Evolutionary conservation across 768 basidiomycete species (phyloP).

Genomic region (Lactifluus volemus): DNA sequence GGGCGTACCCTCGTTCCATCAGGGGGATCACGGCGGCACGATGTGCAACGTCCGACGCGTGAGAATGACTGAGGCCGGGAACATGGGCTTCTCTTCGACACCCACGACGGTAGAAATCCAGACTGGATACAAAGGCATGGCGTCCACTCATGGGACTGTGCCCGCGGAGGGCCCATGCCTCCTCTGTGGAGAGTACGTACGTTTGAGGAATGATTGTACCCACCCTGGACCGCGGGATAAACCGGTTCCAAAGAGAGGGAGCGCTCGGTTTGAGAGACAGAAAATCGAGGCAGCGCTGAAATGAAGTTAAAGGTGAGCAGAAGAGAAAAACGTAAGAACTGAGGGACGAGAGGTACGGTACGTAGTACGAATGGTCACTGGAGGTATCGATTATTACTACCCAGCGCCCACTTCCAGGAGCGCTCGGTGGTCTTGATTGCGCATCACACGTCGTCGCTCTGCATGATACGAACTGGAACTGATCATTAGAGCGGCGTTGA

Average conservation of each 20-base stretch:
- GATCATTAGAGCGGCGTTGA: not conserved
- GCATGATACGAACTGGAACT: not conserved
- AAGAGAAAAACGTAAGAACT: conserved; percentile 1
- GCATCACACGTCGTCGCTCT: not conserved
- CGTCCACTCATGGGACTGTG: not conserved
- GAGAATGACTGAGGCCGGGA: not conserved
- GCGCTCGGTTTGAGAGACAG: conserved; percentile 1
- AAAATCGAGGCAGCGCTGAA: conserved; percentile 1
- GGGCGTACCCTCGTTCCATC: conserved; percentile 1
- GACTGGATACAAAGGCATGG: not conserved
- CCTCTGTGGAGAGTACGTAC: not conserved
- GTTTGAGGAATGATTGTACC: not conserved
- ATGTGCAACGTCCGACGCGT: conserved; percentile 3
- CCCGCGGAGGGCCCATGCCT: not conserved
- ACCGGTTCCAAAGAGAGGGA: not conserved
- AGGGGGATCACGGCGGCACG: conserved; percentile 2
- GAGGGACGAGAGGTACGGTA: not conserved
- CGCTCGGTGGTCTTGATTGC: not conserved
- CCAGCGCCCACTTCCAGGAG: not conserved
- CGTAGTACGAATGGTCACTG: not conserved
- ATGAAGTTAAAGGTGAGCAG: not conserved
- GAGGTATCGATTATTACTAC: not conserved
- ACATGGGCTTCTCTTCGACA: not conserved
- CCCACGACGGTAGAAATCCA: not conserved
- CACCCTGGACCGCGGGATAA: conserved; percentile 2